Base-by-base conservation (phyloP, 2,329 filamentous ascomycete species). In the Rosellinia necatrix region DNA sequence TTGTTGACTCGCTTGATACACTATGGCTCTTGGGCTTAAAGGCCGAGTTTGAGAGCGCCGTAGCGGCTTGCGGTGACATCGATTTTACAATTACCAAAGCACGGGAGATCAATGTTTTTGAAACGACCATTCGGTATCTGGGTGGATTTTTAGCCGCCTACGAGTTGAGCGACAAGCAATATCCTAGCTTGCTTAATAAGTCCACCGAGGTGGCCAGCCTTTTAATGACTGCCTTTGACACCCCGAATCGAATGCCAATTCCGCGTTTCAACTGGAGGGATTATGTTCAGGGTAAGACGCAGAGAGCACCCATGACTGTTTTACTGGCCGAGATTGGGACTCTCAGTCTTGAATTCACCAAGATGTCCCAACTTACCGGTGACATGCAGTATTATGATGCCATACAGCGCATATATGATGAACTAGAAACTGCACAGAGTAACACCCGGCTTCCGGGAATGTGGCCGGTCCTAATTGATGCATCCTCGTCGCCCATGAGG, bases 1-100 rank as follows among this genome's bases (percentile, higher is more conserved):
- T 88, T 53, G 84, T 88, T n/a, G 86, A 88, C 67, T 75, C 83
- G 2, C 75, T 89, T 49, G 88, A 90, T 67, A 85, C 84, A n/a
- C 75, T 91, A 12, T 90, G 87, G 86, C 87, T 90, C 61, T 85
- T 90, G 81, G 87, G 81, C 3, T 63, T 90, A 67, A 79, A 79
- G 59, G 75, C 81, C 0, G 87, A 90, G 55, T 91, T 90, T 65
- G 77, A 83, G 27, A 77, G 82, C 61, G 86, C 87, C 2, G 82
- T 87, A 3, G 73, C 77, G 49, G 83, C 82, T 1, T 80, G 85
- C 5, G 74, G 80, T 12, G 64, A 65, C 60, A 83, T 90, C 49
- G 84, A 88, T 68, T 90, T 89, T 67, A 79, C 81, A 1, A 78
- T 72, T 2, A 81, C 83, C 0, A 70, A 71, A 5, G 64, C 72